Evolutionary conservation across 495 filamentous ascomycete species (phyloP), one percentile per base, ranked within the genome.

Genomic region (Cercophora newfieldiana): DNA sequence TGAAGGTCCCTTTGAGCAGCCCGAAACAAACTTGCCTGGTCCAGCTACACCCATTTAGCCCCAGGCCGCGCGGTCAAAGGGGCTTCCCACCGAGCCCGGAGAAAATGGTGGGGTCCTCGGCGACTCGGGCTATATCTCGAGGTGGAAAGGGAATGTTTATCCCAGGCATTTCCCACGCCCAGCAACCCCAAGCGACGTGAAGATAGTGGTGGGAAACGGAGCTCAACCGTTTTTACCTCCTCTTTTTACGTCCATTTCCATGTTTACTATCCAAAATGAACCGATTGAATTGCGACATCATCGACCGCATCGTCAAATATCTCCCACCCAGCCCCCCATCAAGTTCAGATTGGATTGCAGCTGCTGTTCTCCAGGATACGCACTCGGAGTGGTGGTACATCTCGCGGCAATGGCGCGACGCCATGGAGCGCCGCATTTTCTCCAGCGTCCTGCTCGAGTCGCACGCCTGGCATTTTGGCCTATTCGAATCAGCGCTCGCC

Each of bases 401-500:
- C 50, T 54, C 50, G 16, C 50, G 50, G 50, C 50, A 54, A 54
- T 54, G 50, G 50, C 50, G 50, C 50, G 50, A 54, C 50, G 22
- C 16, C 25, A 54, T 54, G n/a, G 50, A 54, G 50, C 50, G 50
- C 18, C 50, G 50, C 10, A 12, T 54, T 22, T 25, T 54, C 50
- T 54, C 50, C 50, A 54, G 1, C 25, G 50, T 54, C 50, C 50
- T 21, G n/a, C 1, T 54, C 50, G 50, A 54, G 50, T 54, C 50
- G 50, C 3, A 21, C 16, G 50, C 19, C 14, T 10, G 3, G 50
- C 25, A 3, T 54, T 10, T 54, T 1, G 25, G 50, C 22, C 14
- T 21, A 54, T 54, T 54, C 50, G 50, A 54, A 21, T 54, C 50
- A 54, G 50, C 50, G 18, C 25, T 54, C 10, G 50, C 50, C 50